phyloP scores from a whole-genome alignment of 2,329 filamentous ascomycete species.

The Microdochium paspali region DNA sequence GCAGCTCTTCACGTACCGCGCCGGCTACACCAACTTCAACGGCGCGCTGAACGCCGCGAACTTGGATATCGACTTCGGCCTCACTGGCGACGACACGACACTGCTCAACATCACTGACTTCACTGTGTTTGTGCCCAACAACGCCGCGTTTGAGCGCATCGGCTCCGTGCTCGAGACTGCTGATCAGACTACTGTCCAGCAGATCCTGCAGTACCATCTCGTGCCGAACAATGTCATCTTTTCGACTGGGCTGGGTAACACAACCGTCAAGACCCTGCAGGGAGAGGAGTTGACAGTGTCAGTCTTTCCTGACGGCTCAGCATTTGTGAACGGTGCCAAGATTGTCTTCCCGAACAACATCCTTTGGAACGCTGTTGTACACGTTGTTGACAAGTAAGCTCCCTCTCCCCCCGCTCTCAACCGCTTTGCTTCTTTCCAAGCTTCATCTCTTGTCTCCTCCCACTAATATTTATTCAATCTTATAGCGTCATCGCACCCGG shows the following conservation, averaged over 20 bases:
- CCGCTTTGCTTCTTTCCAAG: background rate
- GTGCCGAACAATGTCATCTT: slow-evolving; percentile 19
- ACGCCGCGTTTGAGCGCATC: slow-evolving; percentile 17
- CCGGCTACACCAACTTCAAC: slow-evolving; percentile 17
- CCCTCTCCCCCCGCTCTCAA: background rate
- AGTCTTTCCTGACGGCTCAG: slow-evolving; percentile 16
- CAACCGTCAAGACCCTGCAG: slow-evolving; percentile 13
- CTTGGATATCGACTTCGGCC: slow-evolving; percentile 15
- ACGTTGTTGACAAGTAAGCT: slow-evolving; percentile 18
- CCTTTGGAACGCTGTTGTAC: slow-evolving; percentile 21
- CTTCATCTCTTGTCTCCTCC: background rate
- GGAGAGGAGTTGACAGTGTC: slow-evolving; percentile 16
- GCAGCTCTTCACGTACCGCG: slow-evolving; percentile 18
- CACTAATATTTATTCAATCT: background rate
- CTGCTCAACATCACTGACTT: slow-evolving; percentile 18
- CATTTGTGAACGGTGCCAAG: slow-evolving; percentile 20
- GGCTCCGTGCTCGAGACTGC: slow-evolving; percentile 15
- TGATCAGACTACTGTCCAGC: slow-evolving; percentile 12
- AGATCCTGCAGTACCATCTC: slow-evolving; percentile 20
- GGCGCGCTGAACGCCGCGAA: slow-evolving; percentile 16
- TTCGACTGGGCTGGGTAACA: slow-evolving; percentile 16
- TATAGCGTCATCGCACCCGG: slow-evolving; percentile 16
- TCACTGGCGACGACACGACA: slow-evolving; percentile 8
- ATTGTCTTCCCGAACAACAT: slow-evolving; percentile 20
- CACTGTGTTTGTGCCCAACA: slow-evolving; percentile 18